Conservation (phyloP, 305 asterid genomes). For the Rubia occidens region DNA sequence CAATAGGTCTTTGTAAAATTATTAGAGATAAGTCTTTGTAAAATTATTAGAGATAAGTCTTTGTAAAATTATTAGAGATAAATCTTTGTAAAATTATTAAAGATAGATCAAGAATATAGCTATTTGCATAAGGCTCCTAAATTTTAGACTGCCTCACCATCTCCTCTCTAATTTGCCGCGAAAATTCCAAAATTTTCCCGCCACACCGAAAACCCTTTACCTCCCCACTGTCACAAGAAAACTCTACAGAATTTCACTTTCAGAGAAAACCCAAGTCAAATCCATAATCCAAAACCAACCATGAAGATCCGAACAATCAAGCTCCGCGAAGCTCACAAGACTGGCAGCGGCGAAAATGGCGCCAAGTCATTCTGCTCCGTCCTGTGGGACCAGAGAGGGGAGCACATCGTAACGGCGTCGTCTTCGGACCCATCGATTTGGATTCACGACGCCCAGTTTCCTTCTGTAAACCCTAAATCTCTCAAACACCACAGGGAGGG, state of each 20-base stretch:
- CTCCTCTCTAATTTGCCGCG: slow-evolving; percentile 13
- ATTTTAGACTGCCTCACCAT: no score
- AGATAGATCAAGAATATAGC: no score
- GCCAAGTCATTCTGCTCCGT: slow-evolving; percentile 47
- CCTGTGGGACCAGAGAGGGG: slow-evolving; percentile 57
- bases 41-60: no score
- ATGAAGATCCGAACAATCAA: slow-evolving; percentile 88
- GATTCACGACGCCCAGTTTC: slow-evolving; percentile 61
- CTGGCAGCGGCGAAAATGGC: slow-evolving; percentile 21
- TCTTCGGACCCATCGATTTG: slow-evolving; percentile 70
- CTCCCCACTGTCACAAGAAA: not conserved
- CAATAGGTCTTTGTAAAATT: no score
- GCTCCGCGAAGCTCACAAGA: slow-evolving; percentile 84
- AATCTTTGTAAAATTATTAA: no score
- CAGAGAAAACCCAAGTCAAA: not conserved
- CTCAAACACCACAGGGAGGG: slow-evolving; percentile 80
- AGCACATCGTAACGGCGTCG: slow-evolving; percentile 72
- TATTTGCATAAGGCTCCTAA: no score
- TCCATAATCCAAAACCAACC: not conserved
- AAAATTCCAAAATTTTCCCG: slow-evolving; percentile 18
- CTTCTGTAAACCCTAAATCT: slow-evolving; percentile 48
- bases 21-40: no score
- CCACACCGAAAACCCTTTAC: slow-evolving; percentile 10
- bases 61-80: no score
- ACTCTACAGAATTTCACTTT: slow-evolving; percentile 1